These are phyloP conservation scores for Arthrobotrys megalospora DNA, from an alignment of 2,329 filamentous ascomycete species.

Conservation along the genomic window DNA sequence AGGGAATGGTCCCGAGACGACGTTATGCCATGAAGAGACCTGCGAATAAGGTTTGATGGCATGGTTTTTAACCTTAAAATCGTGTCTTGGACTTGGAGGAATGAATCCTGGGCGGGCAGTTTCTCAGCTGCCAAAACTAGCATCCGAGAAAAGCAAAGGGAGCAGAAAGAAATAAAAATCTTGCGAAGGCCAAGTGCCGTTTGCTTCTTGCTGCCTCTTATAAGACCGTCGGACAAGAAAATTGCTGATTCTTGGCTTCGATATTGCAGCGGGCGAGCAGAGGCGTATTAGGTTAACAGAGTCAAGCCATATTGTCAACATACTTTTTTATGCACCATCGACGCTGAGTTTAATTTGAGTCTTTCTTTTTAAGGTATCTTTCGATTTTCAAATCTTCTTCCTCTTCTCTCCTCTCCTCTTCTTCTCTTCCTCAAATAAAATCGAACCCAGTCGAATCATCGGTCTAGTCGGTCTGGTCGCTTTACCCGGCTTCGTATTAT, in stretches of 20 bases:
- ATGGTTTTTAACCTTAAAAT: slow-evolving; percentile 60
- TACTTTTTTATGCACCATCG: slow-evolving; percentile 31
- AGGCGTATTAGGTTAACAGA: slow-evolving; percentile 19
- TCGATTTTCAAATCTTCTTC: slow-evolving; percentile 1
- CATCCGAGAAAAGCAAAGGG: slow-evolving; percentile 34
- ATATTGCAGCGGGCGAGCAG: slow-evolving; percentile 23
- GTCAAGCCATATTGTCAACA: slow-evolving; percentile 19
- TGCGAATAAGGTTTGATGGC: slow-evolving; percentile 41
- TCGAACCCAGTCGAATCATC: neutral
- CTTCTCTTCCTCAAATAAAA: neutral
- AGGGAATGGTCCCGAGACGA: slow-evolving; percentile 28
- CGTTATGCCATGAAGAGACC: slow-evolving; percentile 28
- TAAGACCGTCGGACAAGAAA: slow-evolving; percentile 55
- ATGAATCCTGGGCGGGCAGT: slow-evolving; percentile 48
- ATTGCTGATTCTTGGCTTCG: slow-evolving; percentile 54
- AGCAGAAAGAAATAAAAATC: slow-evolving; percentile 33
- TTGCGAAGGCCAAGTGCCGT: slow-evolving; percentile 32
- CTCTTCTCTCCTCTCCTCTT: slow-evolving; percentile 7
- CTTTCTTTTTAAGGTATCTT: neutral
- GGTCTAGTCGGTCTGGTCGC: neutral
- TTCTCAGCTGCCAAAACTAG: slow-evolving; percentile 57
- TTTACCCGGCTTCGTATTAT: slow-evolving; percentile 15
- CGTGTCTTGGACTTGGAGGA: slow-evolving; percentile 35
- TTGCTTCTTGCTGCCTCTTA: slow-evolving; percentile 25
- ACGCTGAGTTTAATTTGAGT: slow-evolving; percentile 29